Evolutionary conservation across 495 filamentous ascomycete genomes (phyloP).

Genomic region (Entonaema liquescens): DNA sequence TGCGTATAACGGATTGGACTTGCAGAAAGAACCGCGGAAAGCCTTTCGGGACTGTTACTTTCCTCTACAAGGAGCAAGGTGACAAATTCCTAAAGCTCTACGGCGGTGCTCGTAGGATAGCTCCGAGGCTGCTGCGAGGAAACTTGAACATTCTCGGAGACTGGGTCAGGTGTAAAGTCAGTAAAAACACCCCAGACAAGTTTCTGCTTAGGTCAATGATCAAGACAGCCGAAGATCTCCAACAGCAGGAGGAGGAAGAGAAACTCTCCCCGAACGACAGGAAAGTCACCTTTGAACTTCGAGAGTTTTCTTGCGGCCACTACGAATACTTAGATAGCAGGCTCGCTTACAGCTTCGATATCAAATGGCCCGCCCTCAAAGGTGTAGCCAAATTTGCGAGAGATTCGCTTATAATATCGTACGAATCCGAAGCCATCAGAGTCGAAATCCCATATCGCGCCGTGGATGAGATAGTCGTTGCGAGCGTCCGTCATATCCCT

Average conservation of each 20-base stretch:
- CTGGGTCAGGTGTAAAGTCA: slow-evolving; percentile 53
- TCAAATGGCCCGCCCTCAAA: slow-evolving; percentile 38
- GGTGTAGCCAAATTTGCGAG: slow-evolving; percentile 57
- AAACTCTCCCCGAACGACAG: slow-evolving; percentile 7
- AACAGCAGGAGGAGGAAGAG: slow-evolving; percentile 11
- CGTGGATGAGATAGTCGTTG: slow-evolving; percentile 36
- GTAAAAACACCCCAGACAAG: slow-evolving; percentile 50
- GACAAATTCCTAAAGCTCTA: slow-evolving; percentile 48
- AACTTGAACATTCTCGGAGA: slow-evolving; percentile 52
- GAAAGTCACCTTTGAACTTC: slow-evolving; percentile 44
- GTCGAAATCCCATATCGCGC: slow-evolving; percentile 43
- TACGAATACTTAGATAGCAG: slow-evolving; percentile 52
- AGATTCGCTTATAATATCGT: slow-evolving; percentile 49
- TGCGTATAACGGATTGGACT: slow-evolving; percentile 49
- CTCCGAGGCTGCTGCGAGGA: slow-evolving; percentile 25
- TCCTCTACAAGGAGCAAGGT: slow-evolving; percentile 50
- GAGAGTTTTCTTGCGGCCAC: slow-evolving; percentile 58
- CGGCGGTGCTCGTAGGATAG: slow-evolving; percentile 18
- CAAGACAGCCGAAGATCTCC: slow-evolving; percentile 47
- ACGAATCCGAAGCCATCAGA: slow-evolving; percentile 11
- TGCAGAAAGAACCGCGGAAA: slow-evolving; percentile 48
- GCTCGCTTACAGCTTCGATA: slow-evolving; percentile 58
- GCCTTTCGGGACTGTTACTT: slow-evolving; percentile 45
- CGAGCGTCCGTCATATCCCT: slow-evolving; percentile 5
- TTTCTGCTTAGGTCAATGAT: slow-evolving; percentile 52